Evolutionary conservation across 495 filamentous ascomycete species (phyloP).

Genomic region (Xylaria flabelliformis): DNA sequence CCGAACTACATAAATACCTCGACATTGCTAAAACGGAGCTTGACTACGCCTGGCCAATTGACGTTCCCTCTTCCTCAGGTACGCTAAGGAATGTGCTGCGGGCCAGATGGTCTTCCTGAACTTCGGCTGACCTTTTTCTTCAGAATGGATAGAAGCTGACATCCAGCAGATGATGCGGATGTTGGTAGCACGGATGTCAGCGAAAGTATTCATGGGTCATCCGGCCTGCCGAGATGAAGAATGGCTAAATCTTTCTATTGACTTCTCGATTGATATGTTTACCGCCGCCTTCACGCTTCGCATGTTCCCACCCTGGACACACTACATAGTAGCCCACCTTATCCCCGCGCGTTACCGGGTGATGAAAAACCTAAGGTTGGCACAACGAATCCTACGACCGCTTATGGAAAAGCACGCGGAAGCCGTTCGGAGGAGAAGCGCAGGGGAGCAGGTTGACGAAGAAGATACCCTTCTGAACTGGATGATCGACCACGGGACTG

Average conservation of each 20-base stretch:
- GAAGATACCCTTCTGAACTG: conserved; percentile 18
- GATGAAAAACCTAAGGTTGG: neutral
- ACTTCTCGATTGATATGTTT: conserved; percentile 55
- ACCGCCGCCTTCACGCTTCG: conserved; percentile 32
- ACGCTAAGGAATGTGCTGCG: neutral
- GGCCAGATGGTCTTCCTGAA: neutral
- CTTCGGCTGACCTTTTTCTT: neutral
- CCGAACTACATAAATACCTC: conserved; percentile 14
- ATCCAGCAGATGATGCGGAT: conserved; percentile 21
- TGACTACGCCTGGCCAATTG: conserved; percentile 17
- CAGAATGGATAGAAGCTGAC: conserved; percentile 22
- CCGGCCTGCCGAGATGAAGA: conserved; percentile 49
- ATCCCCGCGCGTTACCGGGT: conserved; percentile 15
- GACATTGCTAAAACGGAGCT: conserved; percentile 13
- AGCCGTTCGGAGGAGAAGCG: neutral
- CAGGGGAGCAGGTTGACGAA: conserved; percentile 7
- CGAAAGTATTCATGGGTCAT: conserved; percentile 51
- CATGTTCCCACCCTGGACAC: conserved; percentile 25
- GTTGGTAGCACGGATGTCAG: conserved; percentile 52
- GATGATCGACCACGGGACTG: conserved; percentile 27
- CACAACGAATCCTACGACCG: neutral
- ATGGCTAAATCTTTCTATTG: conserved; percentile 55
- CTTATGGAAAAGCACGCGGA: neutral
- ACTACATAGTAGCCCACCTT: neutral
- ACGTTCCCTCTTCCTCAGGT: neutral